Base-by-base conservation (phyloP, 2,329 filamentous ascomycete genomes). In the Didymella sp. region DNA sequence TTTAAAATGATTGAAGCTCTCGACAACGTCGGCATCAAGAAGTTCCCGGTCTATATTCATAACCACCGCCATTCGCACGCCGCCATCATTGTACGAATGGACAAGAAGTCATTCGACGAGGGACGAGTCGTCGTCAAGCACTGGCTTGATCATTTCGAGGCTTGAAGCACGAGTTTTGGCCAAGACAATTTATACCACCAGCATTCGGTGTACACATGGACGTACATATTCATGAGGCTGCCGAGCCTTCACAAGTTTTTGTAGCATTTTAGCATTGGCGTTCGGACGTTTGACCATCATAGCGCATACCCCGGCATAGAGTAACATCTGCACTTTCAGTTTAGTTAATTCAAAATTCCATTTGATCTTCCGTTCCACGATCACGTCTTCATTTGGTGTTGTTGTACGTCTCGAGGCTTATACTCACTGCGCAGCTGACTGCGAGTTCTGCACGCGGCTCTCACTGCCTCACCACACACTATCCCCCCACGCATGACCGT, bases 1-100 rank as follows among this genome's bases (percentile, higher is more conserved):
- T 96, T 96, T 72, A 82, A 85, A 45, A 96, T 96, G 85, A 90
- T 96, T 60, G 83, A 89, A 27, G 85, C 87, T 9, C 80, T 98
- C 45, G 87, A 98, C 62, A 73, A 79, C 4, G 78, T 87, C 0
- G 84, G 84, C 3, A 84, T 85, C 70, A 80, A 77, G 40, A 87
- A 86, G 65, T 85, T 82, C 62, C 82, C 83, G 0, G 84, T 93
- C 3, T 88, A 89, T 77, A 93, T 95, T 35, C 89, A 89, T 62
- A 89, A 92, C 6, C 83, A 87, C 51, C 79, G 82, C n/a, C 74
- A 96, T 72, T 91, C 86, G 58, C 94, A 98, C 75, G 94, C 93
- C 0, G 93, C 93, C 3, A 96, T 98, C 44, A 91, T 98, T 61
- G 87, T 96, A 31, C 85, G 94, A 33, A 85, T 81, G 60, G 75